Base-by-base conservation (phyloP, 2,329 filamentous ascomycete species). In the Botrytis cinerea region DNA sequence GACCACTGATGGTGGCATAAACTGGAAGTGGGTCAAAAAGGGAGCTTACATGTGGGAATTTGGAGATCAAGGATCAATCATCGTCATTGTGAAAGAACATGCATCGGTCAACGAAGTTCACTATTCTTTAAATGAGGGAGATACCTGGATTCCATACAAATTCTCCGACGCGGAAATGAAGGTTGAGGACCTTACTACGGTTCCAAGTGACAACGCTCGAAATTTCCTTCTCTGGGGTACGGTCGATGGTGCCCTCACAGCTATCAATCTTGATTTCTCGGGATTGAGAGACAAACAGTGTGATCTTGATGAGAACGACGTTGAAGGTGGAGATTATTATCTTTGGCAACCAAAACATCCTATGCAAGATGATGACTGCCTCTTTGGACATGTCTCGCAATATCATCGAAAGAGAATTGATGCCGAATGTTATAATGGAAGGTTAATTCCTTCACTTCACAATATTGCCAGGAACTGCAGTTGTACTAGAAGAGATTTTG, bases 41-140 rank as follows among this genome's bases (percentile, higher is more conserved):
- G 97, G 96, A 9, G 88, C 87, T 51, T 97, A 94, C 86, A 92
- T 92, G 79, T 99, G 94, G 94, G 93, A 97, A 80, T 97, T 94
- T 81, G 97, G 96, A 74, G 97, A 99, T 79, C 94, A 97, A 81
- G 96, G 96, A 43, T 96, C 94, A 9, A 92, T 98, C 78, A 90
- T 98, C 75, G 93, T 97, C 60, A 91, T 99, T 67, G 94, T 95
- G 35, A 89, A 92, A 79, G 90, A 94, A 73, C 86, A 87, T 22
- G 87, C 87, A 70, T 86, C 89, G 70, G 94, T 92, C 7, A 91
- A 93, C 71, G 84, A 84, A 2, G 83, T 97, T 59, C 90, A 89
- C 73, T 98, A 96, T 83, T 92, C 93, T 25, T 85, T 91, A 18
- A 92, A 99, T 80, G 92, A 95, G 80, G 96, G 97, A 75, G 84